Base-by-base conservation (phyloP, 75 land plant genomes). In the Sequoiadendron giganteum region DNA sequence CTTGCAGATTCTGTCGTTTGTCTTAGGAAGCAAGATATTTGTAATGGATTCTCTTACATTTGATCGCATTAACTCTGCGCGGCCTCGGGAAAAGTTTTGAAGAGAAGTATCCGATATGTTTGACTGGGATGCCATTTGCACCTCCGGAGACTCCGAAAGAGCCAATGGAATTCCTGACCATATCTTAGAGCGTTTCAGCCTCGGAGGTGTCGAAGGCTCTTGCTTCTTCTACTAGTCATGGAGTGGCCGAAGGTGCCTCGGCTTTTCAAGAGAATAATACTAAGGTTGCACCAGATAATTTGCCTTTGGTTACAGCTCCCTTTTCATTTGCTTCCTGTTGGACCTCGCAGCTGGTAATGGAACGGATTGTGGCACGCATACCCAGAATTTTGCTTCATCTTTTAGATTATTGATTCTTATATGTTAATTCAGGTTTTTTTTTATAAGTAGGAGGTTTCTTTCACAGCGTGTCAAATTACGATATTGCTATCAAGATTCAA, bases 131-230 rank as follows among this genome's bases (percentile, higher is more conserved):
- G 21, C 70, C 89, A 30, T 68, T 77, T 30, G 86, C 92, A 65
- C 97, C 96, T 16, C 94, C 95, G 18, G 95, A 96, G 49, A 96
- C 96, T 42, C 96, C 97, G 3, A 90, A 87, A 14, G 98, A 98
- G 92, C 96, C 98, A 30, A 96, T 98, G 97, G 99, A 98, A 92
- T 98, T 96, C 86, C 92, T 97, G 16, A 91, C 97, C 0, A 87
- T 98, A 40, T 95, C 96, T 0, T 97, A 98, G 99, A 96, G 97
- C 89, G 87, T 96, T 45, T 96, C 97, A 0, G 92, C 97, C 5
- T 75, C 87, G 87, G 96, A 96, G 86, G 93, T 96, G 70, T 87
- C 96, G 3, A 95, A 93, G 48, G 96, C 97, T 30, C 89, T 96
- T 9, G 82, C 88, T 84, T 7, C 68, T 11, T 34, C 5, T 30